Percentiles rank a stretch among this genome's conserved stretches.
These are phyloP conservation scores for Echium plantagineum DNA, from an alignment of 257 asterid genomes.

Conservation along the genomic window DNA sequence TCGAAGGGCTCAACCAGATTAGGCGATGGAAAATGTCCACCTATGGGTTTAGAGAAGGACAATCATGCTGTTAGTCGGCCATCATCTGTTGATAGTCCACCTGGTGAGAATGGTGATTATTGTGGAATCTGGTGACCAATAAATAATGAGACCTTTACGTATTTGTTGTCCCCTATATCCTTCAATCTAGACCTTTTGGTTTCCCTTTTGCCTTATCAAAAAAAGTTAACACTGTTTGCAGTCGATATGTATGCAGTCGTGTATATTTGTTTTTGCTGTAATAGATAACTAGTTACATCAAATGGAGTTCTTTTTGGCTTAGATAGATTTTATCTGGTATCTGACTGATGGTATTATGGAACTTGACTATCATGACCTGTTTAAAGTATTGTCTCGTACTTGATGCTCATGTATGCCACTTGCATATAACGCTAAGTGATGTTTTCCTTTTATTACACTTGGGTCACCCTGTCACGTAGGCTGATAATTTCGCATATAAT, in stretches of 20 bases:
- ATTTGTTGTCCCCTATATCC: not conserved
- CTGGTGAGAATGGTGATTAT: conserved; percentile 36
- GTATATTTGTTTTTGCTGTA: no score
- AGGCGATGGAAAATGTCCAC: conserved; percentile 35
- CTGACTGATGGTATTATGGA: not conserved
- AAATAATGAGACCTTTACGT: not conserved
- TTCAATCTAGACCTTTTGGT: not conserved
- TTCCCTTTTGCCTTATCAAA: no score
- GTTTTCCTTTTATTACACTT: not conserved
- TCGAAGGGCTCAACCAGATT: conserved; percentile 36
- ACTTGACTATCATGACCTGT: not conserved
- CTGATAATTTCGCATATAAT: no score
- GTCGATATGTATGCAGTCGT: no score
- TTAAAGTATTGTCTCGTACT: not conserved
- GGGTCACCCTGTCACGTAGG: not conserved
- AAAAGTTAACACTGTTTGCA: not conserved
- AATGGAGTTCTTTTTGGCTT: no score
- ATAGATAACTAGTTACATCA: no score
- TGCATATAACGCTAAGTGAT: not conserved
- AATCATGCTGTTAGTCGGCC: conserved; percentile 34
- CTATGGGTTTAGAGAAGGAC: conserved; percentile 37
- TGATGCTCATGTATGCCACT: not conserved
- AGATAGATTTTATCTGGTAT: no score
- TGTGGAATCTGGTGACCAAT: not conserved
- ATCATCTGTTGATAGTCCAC: conserved; percentile 22